Evolutionary conservation across 805 yeast species (phyloP).

Genomic region (Cyberlindnera samutprakarnensis): DNA sequence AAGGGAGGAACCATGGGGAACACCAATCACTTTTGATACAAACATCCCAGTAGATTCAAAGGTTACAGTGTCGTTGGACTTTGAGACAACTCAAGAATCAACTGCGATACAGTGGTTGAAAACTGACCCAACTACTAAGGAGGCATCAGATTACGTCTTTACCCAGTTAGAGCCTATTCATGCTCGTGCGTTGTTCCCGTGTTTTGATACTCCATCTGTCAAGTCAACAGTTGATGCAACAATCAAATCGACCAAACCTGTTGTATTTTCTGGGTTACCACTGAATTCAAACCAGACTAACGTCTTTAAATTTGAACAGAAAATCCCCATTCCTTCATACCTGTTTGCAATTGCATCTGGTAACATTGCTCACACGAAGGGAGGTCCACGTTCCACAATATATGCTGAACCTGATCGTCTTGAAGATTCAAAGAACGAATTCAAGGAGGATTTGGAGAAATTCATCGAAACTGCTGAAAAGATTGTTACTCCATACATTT

Average conservation of each 20-base stretch:
- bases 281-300: conserved; percentile 8
- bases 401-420: conserved; percentile 70
- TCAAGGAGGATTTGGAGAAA: conserved; percentile 70
- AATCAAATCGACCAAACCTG: conserved; percentile 58
- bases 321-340: conserved; percentile 80
- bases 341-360: conserved; percentile 83
- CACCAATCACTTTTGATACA: conserved; percentile 33
- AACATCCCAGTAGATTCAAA: conserved; percentile 4
- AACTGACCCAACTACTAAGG: conserved; percentile 61
- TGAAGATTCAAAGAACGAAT: conserved; percentile 68
- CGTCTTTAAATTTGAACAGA: conserved; percentile 53
- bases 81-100: conserved; percentile 63
- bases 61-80: conserved; percentile 36
- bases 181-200: conserved; percentile 81
- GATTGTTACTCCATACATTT: conserved; percentile 71
- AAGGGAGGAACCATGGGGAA: conserved; percentile 51
- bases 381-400: conserved; percentile 84
- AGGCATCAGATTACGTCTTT: conserved; percentile 46
- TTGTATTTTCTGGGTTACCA: conserved; percentile 64
- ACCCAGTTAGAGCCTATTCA: conserved; percentile 92
- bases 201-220: conserved; percentile 84
- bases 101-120: conserved; percentile 84
- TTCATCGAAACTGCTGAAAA: conserved; percentile 75
- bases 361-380: conserved; percentile 52
- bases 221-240: conserved; percentile 57